phyloP scores from a whole-genome alignment of 2,329 filamentous ascomycete species.

The Ophiobolus disseminans region DNA sequence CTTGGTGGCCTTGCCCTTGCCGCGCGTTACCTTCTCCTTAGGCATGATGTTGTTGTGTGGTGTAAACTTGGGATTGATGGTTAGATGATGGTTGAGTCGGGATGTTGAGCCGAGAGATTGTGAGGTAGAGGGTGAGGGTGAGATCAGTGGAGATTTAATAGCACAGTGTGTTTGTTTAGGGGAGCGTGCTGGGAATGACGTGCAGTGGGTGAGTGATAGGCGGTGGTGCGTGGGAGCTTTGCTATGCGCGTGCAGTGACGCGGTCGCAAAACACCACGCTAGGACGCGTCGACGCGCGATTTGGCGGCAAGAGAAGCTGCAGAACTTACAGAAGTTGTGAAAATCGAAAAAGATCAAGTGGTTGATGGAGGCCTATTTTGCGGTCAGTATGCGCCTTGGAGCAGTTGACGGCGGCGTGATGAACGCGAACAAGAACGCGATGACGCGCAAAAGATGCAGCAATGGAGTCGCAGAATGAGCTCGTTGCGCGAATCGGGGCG shows the following conservation, averaged over 20 bases:
- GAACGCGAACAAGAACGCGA: conserved; percentile 42
- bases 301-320: conserved; percentile 28
- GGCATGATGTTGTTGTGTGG: conserved; percentile 62
- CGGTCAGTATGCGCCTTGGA: conserved; percentile 39
- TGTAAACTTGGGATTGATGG: conserved; percentile 9
- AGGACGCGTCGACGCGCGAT: conserved; percentile 37
- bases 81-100: conserved; percentile 15
- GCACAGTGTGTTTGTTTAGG: conserved; percentile 10
- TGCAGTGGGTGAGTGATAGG: conserved; percentile 23
- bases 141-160: conserved; percentile 1
- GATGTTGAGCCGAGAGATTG: background rate
- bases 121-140: background rate
- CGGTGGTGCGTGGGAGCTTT: conserved; percentile 20
- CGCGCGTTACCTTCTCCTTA: conserved; percentile 69
- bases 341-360: conserved; percentile 21
- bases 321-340: conserved; percentile 38
- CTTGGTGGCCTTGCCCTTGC: conserved; percentile 66
- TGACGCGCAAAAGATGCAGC: conserved; percentile 33
- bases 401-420: conserved; percentile 31
- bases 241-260: conserved; percentile 30
- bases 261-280: conserved; percentile 44
- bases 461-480: conserved; percentile 34
- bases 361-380: conserved; percentile 38
- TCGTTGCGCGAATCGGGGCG: conserved; percentile 35
- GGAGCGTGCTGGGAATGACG: conserved; percentile 8